These are phyloP conservation scores for Paracorniculantispora psalliotae DNA, from an alignment of 2,329 filamentous ascomycete species.

Conservation along the genomic window DNA sequence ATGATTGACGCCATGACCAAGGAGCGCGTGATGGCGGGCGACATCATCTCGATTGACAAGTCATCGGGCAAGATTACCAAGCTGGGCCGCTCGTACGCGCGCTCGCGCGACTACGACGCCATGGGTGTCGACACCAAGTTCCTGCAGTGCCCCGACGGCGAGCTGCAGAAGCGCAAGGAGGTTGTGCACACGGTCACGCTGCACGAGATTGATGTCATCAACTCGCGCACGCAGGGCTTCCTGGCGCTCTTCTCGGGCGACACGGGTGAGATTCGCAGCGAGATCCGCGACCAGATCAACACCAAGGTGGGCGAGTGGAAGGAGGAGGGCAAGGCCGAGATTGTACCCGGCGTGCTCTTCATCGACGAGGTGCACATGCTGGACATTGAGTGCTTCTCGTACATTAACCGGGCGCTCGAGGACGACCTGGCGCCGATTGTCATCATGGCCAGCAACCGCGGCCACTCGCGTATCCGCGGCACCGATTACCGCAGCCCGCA, in stretches of 20 bases:
- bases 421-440: conserved; percentile 93
- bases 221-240: conserved; percentile 97
- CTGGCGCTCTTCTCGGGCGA: conserved; percentile 95
- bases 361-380: conserved; percentile 99
- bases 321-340: conserved; percentile 97
- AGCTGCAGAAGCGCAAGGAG: conserved; percentile 95
- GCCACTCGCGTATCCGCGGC: conserved; percentile 84
- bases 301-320: conserved; percentile 99
- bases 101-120: conserved; percentile 95
- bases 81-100: conserved; percentile 87
- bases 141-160: conserved; percentile 93
- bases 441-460: conserved; percentile 98
- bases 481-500: conserved; percentile 92
- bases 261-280: conserved; percentile 94
- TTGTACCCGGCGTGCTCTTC: conserved; percentile 94
- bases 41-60: conserved; percentile 98
- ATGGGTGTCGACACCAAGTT: conserved; percentile 99
- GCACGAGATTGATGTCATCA: conserved; percentile 99
- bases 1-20: conserved; percentile 99
- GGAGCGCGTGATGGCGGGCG: conserved; percentile 96
- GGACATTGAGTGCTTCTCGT: conserved; percentile 98
- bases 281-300: conserved; percentile 98
- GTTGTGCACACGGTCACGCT: conserved; percentile 94
- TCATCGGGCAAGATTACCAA: conserved; percentile 97
- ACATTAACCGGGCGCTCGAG: conserved; percentile 94